phyloP scores from a whole-genome alignment of 2,329 filamentous ascomycete genomes.

The Penicillium sclerotigenum region DNA sequence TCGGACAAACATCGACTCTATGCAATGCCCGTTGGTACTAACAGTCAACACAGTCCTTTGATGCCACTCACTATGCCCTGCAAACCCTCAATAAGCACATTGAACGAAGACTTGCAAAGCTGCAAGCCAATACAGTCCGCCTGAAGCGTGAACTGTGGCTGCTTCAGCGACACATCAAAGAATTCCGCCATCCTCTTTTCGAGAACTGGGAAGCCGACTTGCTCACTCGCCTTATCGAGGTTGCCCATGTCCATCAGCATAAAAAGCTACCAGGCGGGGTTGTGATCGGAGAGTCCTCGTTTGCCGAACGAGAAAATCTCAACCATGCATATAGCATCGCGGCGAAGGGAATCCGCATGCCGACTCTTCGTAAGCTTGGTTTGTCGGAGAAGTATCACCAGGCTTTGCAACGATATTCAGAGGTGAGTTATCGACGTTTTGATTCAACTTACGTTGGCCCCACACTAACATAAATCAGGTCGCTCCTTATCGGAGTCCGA shows the following conservation, averaged over 20 bases:
- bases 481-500: constrained; percentile 29
- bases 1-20: neutral
- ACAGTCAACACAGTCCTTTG: constrained; percentile 17
- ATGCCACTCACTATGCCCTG: constrained; percentile 20
- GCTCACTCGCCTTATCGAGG: constrained; percentile 37
- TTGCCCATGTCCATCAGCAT: constrained; percentile 24
- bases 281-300: constrained; percentile 15
- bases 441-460: neutral
- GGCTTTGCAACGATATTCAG: constrained; percentile 29
- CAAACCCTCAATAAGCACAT: constrained; percentile 28
- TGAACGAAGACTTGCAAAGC: constrained; percentile 22
- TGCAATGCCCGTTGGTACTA: neutral
- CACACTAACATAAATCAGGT: constrained; percentile 19
- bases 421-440: constrained; percentile 20
- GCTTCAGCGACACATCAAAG: constrained; percentile 27
- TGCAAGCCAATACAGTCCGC: constrained; percentile 18
- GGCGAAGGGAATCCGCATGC: constrained; percentile 23
- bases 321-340: constrained; percentile 27
- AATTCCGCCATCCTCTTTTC: constrained; percentile 27
- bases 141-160: constrained; percentile 28
- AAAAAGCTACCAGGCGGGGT: constrained; percentile 24
- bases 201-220: constrained; percentile 37
- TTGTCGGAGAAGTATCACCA: constrained; percentile 25
- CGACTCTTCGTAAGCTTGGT: constrained; percentile 26
- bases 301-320: constrained; percentile 18